These are phyloP conservation scores for Desmodesmus armatus DNA, from an alignment of 139 green algal species.

Conservation along the genomic window DNA sequence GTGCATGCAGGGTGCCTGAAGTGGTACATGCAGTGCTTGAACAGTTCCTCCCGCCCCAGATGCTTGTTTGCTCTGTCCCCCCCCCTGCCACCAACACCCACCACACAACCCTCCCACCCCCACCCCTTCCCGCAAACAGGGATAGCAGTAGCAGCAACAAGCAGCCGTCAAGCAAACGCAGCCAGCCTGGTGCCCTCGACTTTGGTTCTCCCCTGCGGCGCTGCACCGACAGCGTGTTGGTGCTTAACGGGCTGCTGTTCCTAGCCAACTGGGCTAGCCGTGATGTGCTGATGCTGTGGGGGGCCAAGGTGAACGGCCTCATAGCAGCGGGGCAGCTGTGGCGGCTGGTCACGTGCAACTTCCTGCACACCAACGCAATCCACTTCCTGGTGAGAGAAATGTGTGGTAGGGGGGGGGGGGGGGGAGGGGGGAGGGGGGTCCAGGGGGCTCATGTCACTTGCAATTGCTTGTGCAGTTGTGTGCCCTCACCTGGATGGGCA, in stretches of 20 bases:
- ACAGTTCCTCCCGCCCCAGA: background rate
- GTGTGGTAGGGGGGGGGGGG: too few relatives aligned
- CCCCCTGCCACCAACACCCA: too few relatives aligned
- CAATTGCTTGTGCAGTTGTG: background rate
- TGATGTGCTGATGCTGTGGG: slow-evolving; percentile 60
- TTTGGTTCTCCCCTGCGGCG: slow-evolving; percentile 54
- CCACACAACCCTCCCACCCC: too few relatives aligned
- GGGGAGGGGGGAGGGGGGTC: too few relatives aligned
- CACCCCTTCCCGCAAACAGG: background rate
- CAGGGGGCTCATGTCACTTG: too few relatives aligned
- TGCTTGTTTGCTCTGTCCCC: too few relatives aligned
- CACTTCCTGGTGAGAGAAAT: slow-evolving; percentile 61
- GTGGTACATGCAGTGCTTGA: background rate
- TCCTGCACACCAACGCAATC: slow-evolving; percentile 57
- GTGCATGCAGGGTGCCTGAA: background rate
- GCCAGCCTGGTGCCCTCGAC: slow-evolving; percentile 31
- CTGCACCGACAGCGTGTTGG: slow-evolving; percentile 57
- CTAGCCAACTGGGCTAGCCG: slow-evolving; percentile 55
- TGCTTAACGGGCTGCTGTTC: slow-evolving; percentile 50
- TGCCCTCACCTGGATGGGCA: too few relatives aligned
- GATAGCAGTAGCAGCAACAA: background rate
- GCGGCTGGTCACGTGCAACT: slow-evolving; percentile 53
- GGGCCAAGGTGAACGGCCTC: slow-evolving; percentile 58
- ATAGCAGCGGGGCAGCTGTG: slow-evolving; percentile 56
- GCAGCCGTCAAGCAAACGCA: background rate